Evolutionary conservation across 257 asterid genomes (phyloP).

Genomic region (Solanum clarkiae): DNA sequence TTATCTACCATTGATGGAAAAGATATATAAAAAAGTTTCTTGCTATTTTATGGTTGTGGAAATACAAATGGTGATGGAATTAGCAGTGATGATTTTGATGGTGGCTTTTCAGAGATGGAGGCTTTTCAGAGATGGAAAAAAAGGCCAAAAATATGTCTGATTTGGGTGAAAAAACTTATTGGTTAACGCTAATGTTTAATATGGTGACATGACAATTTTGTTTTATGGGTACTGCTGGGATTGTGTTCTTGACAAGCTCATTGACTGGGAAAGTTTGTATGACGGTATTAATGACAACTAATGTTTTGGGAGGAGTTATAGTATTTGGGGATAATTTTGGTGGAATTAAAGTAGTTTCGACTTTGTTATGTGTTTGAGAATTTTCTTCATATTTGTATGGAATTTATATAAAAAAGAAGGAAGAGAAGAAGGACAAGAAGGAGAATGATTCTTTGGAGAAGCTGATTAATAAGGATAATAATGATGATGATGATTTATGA

Average conservation of each 20-base stretch:
- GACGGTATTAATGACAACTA: constrained; percentile 52
- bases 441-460: background rate
- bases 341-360: constrained; percentile 44
- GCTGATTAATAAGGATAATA: background rate
- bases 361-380: constrained; percentile 59
- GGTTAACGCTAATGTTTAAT: constrained; percentile 24
- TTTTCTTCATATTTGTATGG: constrained; percentile 56
- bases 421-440: background rate
- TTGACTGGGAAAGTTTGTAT: constrained; percentile 61
- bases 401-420: constrained; percentile 10
- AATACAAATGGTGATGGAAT: constrained; percentile 59
- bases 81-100: constrained; percentile 33
- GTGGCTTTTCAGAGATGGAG: constrained; percentile 35
- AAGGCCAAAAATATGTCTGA: constrained; percentile 38
- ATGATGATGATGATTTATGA: background rate
- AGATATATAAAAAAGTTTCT: constrained; percentile 25
- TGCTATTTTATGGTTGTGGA: constrained; percentile 74
- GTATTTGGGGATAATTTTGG: constrained; percentile 44
- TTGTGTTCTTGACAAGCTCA: constrained; percentile 67
- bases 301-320: constrained; percentile 54
- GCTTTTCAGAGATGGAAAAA: constrained; percentile 21
- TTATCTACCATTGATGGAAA: constrained; percentile 60
- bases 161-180: constrained; percentile 33
- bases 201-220: constrained; percentile 49
- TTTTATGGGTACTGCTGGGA: constrained; percentile 75